Evolutionary conservation across 129 eudicot genomes (phyloP).

Genomic region (Centella asiatica): DNA sequence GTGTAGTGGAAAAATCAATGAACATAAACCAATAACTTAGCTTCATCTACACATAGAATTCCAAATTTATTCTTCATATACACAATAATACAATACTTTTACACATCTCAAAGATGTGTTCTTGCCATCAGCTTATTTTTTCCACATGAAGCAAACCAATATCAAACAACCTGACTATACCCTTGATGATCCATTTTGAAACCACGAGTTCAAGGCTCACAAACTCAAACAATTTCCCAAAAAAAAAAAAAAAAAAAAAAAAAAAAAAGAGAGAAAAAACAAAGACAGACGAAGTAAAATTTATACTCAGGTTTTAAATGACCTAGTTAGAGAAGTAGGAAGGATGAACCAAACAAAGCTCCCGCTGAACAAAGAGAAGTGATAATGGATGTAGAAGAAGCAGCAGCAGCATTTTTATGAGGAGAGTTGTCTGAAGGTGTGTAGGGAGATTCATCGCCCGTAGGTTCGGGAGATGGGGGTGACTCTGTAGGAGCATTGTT

Average conservation of each 20-base stretch:
- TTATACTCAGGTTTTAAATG: no score
- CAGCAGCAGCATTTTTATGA: constrained; percentile 40
- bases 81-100: constrained; percentile 9
- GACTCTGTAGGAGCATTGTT: constrained; percentile 25
- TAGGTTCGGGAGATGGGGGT: constrained; percentile 26
- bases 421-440: constrained; percentile 48
- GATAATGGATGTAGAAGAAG: constrained; percentile 16
- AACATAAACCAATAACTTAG: constrained; percentile 1
- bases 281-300: neutral
- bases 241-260: neutral
- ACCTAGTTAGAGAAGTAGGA: constrained; percentile 11
- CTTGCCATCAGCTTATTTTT: constrained; percentile 25
- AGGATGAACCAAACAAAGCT: constrained; percentile 42
- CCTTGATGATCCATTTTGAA: neutral
- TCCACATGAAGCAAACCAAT: constrained; percentile 13
- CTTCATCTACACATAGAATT: neutral
- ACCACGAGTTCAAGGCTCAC: neutral
- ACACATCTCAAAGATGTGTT: neutral
- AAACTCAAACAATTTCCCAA: constrained; percentile 9
- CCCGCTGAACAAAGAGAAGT: constrained; percentile 28
- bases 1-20: neutral
- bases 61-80: constrained; percentile 18
- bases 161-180: neutral
- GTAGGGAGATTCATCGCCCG: constrained; percentile 20
- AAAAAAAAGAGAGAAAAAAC: constrained; percentile 7